These are phyloP conservation scores for Dothidotthia symphoricarpi DNA, from an alignment of 2,329 filamentous ascomycete species.

Conservation along the genomic window DNA sequence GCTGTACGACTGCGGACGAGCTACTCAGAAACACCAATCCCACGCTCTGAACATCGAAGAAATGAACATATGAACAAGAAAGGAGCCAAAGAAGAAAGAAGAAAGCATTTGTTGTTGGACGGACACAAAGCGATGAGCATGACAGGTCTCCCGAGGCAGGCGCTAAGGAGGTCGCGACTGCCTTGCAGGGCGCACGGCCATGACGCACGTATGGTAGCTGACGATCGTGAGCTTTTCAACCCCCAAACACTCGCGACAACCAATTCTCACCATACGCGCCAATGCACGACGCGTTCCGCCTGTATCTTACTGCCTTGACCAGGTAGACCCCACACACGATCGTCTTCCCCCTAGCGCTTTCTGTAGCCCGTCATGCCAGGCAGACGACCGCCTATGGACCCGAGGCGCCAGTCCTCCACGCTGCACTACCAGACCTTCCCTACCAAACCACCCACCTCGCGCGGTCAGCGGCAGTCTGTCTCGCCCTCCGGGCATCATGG, in stretches of 20 bases:
- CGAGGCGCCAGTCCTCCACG: constrained; percentile 51
- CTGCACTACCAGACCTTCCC: constrained; percentile 81
- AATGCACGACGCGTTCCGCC: constrained; percentile 13
- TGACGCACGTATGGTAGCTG: too few species aligned
- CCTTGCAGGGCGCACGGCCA: too few species aligned
- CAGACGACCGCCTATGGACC: constrained; percentile 37
- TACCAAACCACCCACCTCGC: constrained; percentile 67
- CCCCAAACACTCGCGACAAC: background rate
- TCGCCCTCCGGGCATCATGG: constrained; percentile 27
- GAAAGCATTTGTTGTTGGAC: too few species aligned
- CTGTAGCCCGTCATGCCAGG: constrained; percentile 27
- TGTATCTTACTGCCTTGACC: constrained; percentile 12
- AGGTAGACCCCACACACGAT: constrained; percentile 19
- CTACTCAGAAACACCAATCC: too few species aligned
- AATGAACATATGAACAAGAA: too few species aligned
- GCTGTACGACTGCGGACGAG: too few species aligned
- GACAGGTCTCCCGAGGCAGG: too few species aligned
- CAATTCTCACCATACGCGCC: constrained; percentile 3
- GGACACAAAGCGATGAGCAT: too few species aligned
- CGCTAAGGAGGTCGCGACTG: too few species aligned
- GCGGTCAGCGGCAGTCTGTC: constrained; percentile 52
- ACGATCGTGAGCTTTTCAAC: background rate
- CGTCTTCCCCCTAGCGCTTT: constrained; percentile 5
- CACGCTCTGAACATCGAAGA: too few species aligned
- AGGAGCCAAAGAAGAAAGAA: too few species aligned